Conservation (phyloP, 257 asterid genomes). For the Nicotiana benthamiana region DNA sequence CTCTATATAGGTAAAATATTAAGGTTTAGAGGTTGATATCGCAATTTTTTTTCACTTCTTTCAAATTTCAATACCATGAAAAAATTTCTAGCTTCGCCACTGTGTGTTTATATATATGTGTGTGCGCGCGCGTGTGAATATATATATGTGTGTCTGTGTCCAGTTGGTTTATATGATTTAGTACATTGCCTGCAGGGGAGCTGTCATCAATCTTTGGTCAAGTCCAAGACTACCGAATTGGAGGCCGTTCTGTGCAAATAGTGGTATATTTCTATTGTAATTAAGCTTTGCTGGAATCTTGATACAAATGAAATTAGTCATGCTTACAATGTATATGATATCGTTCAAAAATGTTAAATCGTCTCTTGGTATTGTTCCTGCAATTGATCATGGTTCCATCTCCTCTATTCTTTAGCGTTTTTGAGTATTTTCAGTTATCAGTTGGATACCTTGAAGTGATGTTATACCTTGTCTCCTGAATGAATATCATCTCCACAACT, state of each 20-base stretch:
- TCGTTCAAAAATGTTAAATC: neutral
- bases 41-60: too few species aligned
- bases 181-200: slow-evolving; percentile 36
- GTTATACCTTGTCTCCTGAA: neutral
- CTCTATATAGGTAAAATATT: too few species aligned
- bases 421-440: neutral
- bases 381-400: neutral
- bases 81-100: too few species aligned
- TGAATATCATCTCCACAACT: neutral
- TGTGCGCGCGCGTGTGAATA: too few species aligned
- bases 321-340: neutral
- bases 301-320: neutral
- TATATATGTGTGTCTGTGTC: too few species aligned
- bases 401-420: neutral
- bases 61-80: too few species aligned
- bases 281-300: neutral
- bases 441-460: neutral
- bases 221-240: slow-evolving; percentile 26
- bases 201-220: slow-evolving; percentile 22
- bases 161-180: slow-evolving; percentile 12
- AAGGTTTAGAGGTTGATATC: too few species aligned
- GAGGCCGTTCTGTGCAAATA: slow-evolving; percentile 61
- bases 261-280: slow-evolving; percentile 33
- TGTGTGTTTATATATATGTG: too few species aligned
- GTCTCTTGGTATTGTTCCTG: slow-evolving; percentile 1